Conservation (phyloP, 805 yeast genomes). For the Jamesozyma hellenica region DNA sequence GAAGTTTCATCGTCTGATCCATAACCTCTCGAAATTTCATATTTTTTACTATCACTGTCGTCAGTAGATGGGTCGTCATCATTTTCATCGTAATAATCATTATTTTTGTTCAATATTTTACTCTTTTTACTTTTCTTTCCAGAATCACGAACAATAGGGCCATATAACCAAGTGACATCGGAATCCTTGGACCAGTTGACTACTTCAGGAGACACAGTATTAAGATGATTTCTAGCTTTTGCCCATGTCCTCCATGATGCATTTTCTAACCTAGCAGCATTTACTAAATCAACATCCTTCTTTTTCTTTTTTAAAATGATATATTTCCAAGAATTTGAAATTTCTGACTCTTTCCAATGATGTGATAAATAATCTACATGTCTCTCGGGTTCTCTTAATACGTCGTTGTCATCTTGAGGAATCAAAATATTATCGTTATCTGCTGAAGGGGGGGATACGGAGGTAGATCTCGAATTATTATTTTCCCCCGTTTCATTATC, state of each 20-base stretch:
- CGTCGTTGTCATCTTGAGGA: slow-evolving; percentile 80
- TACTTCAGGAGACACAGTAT: slow-evolving; percentile 80
- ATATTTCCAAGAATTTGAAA: slow-evolving; percentile 92
- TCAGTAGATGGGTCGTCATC: slow-evolving; percentile 2
- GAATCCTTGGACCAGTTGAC: slow-evolving; percentile 95
- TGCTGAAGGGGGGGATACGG: slow-evolving; percentile 31
- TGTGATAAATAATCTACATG: slow-evolving; percentile 95
- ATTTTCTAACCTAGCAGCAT: slow-evolving; percentile 69
- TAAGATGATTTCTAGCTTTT: slow-evolving; percentile 66
- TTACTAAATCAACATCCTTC: slow-evolving; percentile 53
- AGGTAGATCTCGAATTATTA: slow-evolving; percentile 10
- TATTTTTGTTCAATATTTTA: neutral
- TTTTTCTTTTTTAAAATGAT: slow-evolving; percentile 65
- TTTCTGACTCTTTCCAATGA: slow-evolving; percentile 90
- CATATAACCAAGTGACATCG: slow-evolving; percentile 97
- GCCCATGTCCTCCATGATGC: slow-evolving; percentile 99
- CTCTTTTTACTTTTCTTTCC: slow-evolving; percentile 2
- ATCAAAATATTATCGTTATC: slow-evolving; percentile 22
- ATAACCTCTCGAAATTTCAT: slow-evolving; percentile 26
- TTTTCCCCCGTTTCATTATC: slow-evolving; percentile 3
- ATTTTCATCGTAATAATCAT: slow-evolving; percentile 1
- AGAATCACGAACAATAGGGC: slow-evolving; percentile 45
- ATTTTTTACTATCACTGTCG: neutral
- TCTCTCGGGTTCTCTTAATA: slow-evolving; percentile 68
- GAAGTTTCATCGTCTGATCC: slow-evolving; percentile 33